A percentile compares a stretch with the other conserved stretches of the same genome.
phyloP scores from a whole-genome alignment of 2,329 filamentous ascomycete species.

The Penicillium sp. region DNA sequence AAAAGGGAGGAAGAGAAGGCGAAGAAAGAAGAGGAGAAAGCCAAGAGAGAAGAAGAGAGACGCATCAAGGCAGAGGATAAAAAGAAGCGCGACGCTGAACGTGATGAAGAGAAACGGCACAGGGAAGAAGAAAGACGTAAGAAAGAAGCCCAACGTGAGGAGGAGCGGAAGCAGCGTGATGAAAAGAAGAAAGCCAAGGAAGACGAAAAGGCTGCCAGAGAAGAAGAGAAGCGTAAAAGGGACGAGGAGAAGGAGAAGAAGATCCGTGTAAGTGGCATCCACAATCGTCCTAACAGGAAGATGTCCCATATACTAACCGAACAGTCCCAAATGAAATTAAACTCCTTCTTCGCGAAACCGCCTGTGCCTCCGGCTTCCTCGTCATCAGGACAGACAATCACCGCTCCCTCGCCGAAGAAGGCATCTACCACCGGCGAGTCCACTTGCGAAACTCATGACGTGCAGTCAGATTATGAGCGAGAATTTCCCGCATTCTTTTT shows the following conservation, averaged over 20 bases:
- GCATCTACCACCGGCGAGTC: conserved; percentile 4
- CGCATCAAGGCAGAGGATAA: conserved; percentile 22
- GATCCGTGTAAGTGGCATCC: conserved; percentile 32
- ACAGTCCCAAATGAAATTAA: conserved; percentile 45
- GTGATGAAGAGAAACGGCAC: conserved; percentile 26
- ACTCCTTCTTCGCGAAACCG: conserved; percentile 43
- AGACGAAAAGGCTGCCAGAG: conserved; percentile 37
- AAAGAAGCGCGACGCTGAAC: conserved; percentile 20
- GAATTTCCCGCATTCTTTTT: conserved; percentile 75
- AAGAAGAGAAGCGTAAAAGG: conserved; percentile 42
- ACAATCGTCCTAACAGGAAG: background rate
- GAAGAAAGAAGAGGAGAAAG: conserved; percentile 28
- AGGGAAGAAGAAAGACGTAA: conserved; percentile 24
- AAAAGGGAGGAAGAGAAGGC: conserved; percentile 20
- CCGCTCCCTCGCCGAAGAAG: conserved; percentile 25
- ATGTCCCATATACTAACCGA: conserved; percentile 13
- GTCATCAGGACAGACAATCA: conserved; percentile 15
- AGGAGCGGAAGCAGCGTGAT: conserved; percentile 42
- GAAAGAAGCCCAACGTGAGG: conserved; percentile 29
- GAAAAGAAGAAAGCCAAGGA: conserved; percentile 39
- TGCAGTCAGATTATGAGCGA: conserved; percentile 53
- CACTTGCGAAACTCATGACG: conserved; percentile 14
- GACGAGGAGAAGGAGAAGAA: conserved; percentile 44
- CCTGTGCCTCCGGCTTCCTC: conserved; percentile 18
- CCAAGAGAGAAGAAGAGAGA: conserved; percentile 25